Evolutionary conservation across 1,139 yeast species (phyloP).

Genomic region (Kurtzmaniella quercitrusa): DNA sequence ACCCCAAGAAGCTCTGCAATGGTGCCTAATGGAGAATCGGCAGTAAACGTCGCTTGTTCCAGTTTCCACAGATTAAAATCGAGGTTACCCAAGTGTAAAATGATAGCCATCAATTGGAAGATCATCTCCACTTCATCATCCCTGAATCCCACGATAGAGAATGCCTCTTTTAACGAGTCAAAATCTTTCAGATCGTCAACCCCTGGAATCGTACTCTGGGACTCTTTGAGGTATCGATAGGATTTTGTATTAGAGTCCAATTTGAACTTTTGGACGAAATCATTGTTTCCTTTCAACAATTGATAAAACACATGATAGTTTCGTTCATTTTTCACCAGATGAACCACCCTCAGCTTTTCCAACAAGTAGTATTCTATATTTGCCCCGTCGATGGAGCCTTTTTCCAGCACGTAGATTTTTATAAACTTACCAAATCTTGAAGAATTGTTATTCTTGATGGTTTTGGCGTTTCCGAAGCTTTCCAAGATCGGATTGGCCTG

Average conservation of each 20-base stretch:
- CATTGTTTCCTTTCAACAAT: conserved; percentile 49
- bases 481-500: conserved; percentile 96
- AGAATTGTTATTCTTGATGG: conserved; percentile 89
- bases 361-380: conserved; percentile 90
- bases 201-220: conserved; percentile 55
- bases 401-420: conserved; percentile 67
- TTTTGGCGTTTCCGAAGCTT: conserved; percentile 96
- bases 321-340: conserved; percentile 71
- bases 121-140: conserved; percentile 53
- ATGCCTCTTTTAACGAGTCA: conserved; percentile 55
- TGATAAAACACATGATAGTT: conserved; percentile 94
- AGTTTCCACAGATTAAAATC: conserved; percentile 66
- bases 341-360: conserved; percentile 91
- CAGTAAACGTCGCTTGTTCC: conserved; percentile 74
- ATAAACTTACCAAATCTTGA: conserved; percentile 97
- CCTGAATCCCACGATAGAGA: conserved; percentile 69
- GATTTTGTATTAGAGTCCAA: conserved; percentile 41
- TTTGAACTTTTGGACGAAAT: conserved; percentile 43
- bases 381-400: conserved; percentile 78
- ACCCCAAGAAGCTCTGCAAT: conserved; percentile 68
- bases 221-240: conserved; percentile 57
- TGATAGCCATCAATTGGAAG: conserved; percentile 66
- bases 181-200: conserved; percentile 76
- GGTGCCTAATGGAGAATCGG: conserved; percentile 48
- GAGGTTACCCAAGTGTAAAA: conserved; percentile 83